These are phyloP conservation scores for Ogataea philodendri DNA, from an alignment of 805 yeast species.

Conservation along the genomic window DNA sequence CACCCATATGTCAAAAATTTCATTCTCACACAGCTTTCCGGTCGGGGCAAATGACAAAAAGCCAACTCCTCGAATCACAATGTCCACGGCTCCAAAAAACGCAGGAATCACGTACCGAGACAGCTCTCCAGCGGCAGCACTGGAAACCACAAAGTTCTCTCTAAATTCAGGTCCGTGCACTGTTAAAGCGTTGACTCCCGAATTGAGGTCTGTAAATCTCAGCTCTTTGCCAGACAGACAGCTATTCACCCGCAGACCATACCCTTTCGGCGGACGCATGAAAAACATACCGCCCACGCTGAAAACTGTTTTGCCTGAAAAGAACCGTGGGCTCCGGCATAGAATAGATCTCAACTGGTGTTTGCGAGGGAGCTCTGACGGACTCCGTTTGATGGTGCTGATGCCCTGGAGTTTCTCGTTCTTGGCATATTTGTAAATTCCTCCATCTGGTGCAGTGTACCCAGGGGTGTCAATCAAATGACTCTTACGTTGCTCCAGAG, in stretches of 20 bases:
- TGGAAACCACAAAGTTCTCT: slow-evolving; percentile 20
- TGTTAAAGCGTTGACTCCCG: background rate
- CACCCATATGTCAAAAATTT: slow-evolving; percentile 47
- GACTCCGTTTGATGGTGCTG: slow-evolving; percentile 8
- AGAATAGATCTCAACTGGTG: slow-evolving; percentile 9
- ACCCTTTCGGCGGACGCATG: slow-evolving; percentile 49
- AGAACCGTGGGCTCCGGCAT: slow-evolving; percentile 7
- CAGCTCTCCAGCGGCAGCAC: slow-evolving; percentile 32
- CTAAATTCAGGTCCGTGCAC: too few relatives aligned
- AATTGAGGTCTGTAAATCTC: slow-evolving; percentile 4
- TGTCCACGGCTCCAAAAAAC: slow-evolving; percentile 64
- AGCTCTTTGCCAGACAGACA: slow-evolving; percentile 41
- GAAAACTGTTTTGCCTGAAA: slow-evolving; percentile 25
- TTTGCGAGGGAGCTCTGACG: slow-evolving; percentile 9
- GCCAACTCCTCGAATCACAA: slow-evolving; percentile 66
- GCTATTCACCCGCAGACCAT: slow-evolving; percentile 48
- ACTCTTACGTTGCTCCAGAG: slow-evolving; percentile 28
- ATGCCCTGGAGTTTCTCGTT: slow-evolving; percentile 9
- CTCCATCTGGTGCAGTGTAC: slow-evolving; percentile 31
- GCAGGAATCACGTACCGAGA: slow-evolving; percentile 61
- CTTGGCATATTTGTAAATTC: slow-evolving; percentile 31
- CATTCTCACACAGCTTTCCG: slow-evolving; percentile 36
- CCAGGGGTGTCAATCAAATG: slow-evolving; percentile 49
- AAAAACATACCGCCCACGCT: slow-evolving; percentile 64
- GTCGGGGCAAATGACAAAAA: slow-evolving; percentile 60